Percentiles rank a stretch among this genome's conserved stretches.
Evolutionary conservation across 345 rosid species (phyloP).

Genomic region (Luvunga scandens): DNA sequence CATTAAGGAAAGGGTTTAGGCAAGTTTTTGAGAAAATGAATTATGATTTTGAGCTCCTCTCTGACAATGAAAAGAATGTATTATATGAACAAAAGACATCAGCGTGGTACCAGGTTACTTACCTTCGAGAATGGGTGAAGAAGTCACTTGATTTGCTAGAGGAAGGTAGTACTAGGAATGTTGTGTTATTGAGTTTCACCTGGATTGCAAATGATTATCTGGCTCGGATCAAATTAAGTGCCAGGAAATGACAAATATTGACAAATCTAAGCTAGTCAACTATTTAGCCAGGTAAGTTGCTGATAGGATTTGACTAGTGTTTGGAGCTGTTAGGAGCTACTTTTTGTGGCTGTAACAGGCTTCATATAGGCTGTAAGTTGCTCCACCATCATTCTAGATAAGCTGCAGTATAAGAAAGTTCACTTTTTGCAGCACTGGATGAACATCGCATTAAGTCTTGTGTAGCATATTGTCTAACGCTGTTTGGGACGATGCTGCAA

Average conservation of each 20-base stretch:
- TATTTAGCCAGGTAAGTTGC: conserved; percentile 56
- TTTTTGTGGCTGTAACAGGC: too few relatives aligned
- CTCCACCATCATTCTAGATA: too few relatives aligned
- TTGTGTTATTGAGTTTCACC: conserved; percentile 65
- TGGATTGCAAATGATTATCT: conserved; percentile 94
- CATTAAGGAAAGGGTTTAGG: conserved; percentile 59
- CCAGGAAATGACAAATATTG: conserved; percentile 24
- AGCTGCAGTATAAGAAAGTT: too few relatives aligned
- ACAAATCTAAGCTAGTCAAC: conserved; percentile 58
- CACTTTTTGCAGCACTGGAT: too few relatives aligned
- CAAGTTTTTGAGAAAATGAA: conserved; percentile 54
- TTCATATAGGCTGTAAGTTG: too few relatives aligned
- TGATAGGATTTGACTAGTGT: conserved; percentile 46
- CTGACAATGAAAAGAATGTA: conserved; percentile 53
- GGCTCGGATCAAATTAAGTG: conserved; percentile 63
- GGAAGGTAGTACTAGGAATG: conserved; percentile 26
- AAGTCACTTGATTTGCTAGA: conserved; percentile 49
- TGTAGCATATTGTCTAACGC: too few relatives aligned
- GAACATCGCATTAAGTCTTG: too few relatives aligned
- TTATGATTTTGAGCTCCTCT: conserved; percentile 39
- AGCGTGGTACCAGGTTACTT: conserved; percentile 80
- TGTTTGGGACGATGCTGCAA: too few relatives aligned
- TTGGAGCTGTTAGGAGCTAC: conserved; percentile 5
- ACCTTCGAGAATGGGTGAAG: conserved; percentile 68
- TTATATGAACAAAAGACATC: conserved; percentile 78